Evolutionary conservation across 305 asterid genomes (phyloP), one percentile per base, ranked within the genome.

Genomic region (Withania somnifera): DNA sequence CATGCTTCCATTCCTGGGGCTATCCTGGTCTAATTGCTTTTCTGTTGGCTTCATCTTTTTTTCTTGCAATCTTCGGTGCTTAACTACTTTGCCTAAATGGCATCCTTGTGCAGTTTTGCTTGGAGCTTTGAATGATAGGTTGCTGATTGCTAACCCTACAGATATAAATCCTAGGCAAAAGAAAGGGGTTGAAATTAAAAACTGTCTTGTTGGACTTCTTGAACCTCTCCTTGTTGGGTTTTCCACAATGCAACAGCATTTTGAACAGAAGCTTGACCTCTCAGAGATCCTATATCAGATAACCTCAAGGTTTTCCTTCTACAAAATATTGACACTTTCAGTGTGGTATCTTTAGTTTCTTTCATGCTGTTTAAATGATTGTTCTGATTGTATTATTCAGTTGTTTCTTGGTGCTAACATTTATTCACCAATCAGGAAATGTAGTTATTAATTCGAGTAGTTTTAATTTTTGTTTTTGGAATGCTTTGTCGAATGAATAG

Each of bases 201-300:
- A 87, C 85, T 94, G 97, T 84, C 98, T 97, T 73, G 97, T 93
- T 80, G 99, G 99, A 83, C 92, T 95, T 82, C 99, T 97, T 84
- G 99, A 97, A 88, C 99, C 99, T 63, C 99, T 97, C 88, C 99
- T 97, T 79, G 89, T 97, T 84, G 99, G 99, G 82, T 97, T 89
- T 87, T 94, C 95, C 51, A 95, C 99, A 61, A 93, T 97, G 98
- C 98, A 97, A 87, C 97, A 94, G 84, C 91, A 92, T 86, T 97
- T 95, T 89, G 99, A 97, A 89, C 99, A 97, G 96, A 97, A 97
- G 90, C 92, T 97, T 83, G 98, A 97, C 88, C 93, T 97, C 84
- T 92, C 99, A 50, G 99, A 97, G 90, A 92, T 97, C 85, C 87
- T 97, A 75, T 97, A 97, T 91, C 99, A 97, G 90, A 95, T 97